Conservation (phyloP, 495 filamentous ascomycete genomes). For the Elasticomyces elasticus region DNA sequence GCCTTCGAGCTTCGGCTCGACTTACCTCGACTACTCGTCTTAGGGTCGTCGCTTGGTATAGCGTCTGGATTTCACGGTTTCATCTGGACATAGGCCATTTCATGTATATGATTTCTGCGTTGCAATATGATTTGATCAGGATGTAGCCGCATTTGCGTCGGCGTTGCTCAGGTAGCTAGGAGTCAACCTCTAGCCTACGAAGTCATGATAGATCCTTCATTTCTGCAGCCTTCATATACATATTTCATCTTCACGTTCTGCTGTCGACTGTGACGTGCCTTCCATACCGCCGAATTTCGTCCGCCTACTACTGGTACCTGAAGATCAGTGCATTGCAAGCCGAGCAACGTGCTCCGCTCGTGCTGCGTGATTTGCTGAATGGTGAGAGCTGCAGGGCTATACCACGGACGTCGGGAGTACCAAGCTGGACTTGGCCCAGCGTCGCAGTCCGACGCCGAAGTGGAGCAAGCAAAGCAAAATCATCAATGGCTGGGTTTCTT, state of each 20-base stretch:
- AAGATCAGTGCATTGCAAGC: background rate
- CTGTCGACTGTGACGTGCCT: too few relatives aligned
- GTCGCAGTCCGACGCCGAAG: background rate
- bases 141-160: background rate
- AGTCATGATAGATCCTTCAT: background rate
- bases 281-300: too few relatives aligned
- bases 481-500: background rate
- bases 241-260: background rate
- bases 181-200: background rate
- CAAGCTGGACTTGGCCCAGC: too few relatives aligned
- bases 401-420: background rate
- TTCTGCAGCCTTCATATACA: background rate
- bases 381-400: background rate
- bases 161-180: background rate
- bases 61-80: background rate
- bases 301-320: background rate
- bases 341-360: background rate
- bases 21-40: constrained; percentile 6
- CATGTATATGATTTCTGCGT: background rate
- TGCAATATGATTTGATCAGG: background rate
- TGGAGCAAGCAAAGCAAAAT: background rate
- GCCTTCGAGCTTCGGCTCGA: constrained; percentile 5
- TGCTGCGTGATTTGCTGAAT: background rate
- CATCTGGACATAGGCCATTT: background rate
- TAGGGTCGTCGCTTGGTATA: background rate